Conservation (phyloP, 345 rosid species). For the Hypericum perforatum region DNA sequence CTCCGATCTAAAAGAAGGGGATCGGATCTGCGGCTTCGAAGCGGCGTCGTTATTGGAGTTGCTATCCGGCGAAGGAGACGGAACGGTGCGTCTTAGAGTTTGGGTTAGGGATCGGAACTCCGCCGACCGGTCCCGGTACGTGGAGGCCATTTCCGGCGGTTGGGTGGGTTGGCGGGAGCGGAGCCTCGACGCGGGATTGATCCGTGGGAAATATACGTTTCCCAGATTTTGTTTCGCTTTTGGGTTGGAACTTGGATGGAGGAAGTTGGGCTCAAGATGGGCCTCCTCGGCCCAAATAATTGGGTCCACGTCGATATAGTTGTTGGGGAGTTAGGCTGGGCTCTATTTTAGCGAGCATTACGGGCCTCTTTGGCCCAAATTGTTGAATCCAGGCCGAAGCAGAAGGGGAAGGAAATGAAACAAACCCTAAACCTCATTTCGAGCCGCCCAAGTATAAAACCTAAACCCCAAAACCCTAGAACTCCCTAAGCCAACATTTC, state of each 20-base stretch:
- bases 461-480: not conserved
- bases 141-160: conserved; percentile 32
- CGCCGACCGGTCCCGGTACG: conserved; percentile 66
- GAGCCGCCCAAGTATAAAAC: no score
- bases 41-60: conserved; percentile 9
- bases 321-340: no score
- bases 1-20: conserved; percentile 55
- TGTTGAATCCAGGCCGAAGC: no score
- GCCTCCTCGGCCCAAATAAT: not conserved
- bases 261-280: not conserved
- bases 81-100: conserved; percentile 48
- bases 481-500: not conserved
- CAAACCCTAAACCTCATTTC: no score
- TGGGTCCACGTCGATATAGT: not conserved
- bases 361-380: no score
- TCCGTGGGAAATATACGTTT: conserved; percentile 5
- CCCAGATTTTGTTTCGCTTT: not conserved
- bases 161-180: not conserved
- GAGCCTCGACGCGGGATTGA: not conserved
- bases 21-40: conserved; percentile 19
- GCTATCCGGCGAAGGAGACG: conserved; percentile 7
- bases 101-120: conserved; percentile 70
- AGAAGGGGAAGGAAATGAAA: no score
- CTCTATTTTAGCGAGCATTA: no score
- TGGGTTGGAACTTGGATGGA: not conserved